Evolutionary conservation across 1,284 basidiomycete genomes (phyloP).

Genomic region (Mycosarcoma maydis): DNA sequence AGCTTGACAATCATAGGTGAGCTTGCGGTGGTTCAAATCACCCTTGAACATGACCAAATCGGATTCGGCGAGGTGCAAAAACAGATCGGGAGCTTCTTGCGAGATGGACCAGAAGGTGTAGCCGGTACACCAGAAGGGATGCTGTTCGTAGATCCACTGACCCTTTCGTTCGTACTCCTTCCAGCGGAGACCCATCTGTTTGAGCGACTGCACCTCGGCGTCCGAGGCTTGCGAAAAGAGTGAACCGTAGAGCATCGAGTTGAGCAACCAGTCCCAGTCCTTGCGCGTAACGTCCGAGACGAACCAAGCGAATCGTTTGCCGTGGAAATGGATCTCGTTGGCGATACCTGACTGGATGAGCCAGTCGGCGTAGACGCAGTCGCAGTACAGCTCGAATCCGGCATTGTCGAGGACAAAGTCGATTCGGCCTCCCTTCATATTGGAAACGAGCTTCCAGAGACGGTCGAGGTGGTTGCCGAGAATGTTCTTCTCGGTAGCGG

Average conservation of each 20-base stretch:
- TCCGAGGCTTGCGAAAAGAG: constrained; percentile 81
- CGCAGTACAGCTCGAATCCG: constrained; percentile 95
- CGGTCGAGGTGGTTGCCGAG: constrained; percentile 82
- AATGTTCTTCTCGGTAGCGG: constrained; percentile 95
- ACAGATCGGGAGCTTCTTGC: constrained; percentile 78
- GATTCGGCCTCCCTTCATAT: constrained; percentile 70
- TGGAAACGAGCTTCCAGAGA: constrained; percentile 81
- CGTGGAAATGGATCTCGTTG: constrained; percentile 87
- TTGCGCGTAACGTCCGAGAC: constrained; percentile 91
- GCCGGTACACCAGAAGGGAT: constrained; percentile 72
- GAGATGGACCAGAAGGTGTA: constrained; percentile 81
- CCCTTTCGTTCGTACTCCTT: constrained; percentile 90
- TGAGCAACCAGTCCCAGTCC: constrained; percentile 87
- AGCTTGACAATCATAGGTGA: constrained; percentile 72
- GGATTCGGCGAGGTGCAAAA: constrained; percentile 87
- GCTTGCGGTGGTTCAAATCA: constrained; percentile 88
- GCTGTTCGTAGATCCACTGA: constrained; percentile 94
- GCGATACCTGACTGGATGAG: constrained; percentile 90
- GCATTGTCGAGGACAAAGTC: constrained; percentile 77
- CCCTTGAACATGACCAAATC: constrained; percentile 95
- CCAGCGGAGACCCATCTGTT: constrained; percentile 85
- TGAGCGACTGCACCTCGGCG: constrained; percentile 81
- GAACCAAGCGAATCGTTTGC: constrained; percentile 70
- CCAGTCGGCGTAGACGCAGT: constrained; percentile 88
- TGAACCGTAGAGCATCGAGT: constrained; percentile 67